Percentiles rank a stretch among this genome's conserved stretches.
Evolutionary conservation across 805 yeast genomes (phyloP).

Genomic region (Wickerhamiella siamensis): DNA sequence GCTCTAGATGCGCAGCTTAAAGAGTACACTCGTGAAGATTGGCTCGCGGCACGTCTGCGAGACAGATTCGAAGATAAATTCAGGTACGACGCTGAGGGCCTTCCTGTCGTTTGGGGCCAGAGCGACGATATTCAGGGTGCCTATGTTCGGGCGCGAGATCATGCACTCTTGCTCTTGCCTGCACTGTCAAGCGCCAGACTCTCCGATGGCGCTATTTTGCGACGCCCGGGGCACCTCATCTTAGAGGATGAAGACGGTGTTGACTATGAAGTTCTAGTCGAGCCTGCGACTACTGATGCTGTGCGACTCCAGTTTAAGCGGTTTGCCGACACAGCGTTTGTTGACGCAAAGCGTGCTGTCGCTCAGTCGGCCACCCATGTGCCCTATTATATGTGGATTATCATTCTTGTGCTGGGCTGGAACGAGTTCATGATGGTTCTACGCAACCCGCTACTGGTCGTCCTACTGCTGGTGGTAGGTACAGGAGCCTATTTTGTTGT

Average conservation of each 20-base stretch:
- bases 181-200: constrained; percentile 39
- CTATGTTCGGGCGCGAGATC: constrained; percentile 44
- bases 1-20: constrained; percentile 43
- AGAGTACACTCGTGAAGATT: constrained; percentile 52
- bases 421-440: constrained; percentile 82
- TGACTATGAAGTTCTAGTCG: constrained; percentile 35
- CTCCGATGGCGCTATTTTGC: constrained; percentile 26
- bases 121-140: constrained; percentile 55
- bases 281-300: constrained; percentile 41
- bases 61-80: constrained; percentile 73
- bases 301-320: constrained; percentile 49
- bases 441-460: constrained; percentile 69
- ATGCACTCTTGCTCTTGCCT: constrained; percentile 46
- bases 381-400: constrained; percentile 66
- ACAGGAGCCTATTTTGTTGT: constrained; percentile 57
- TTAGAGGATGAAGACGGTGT: constrained; percentile 32
- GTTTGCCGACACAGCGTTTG: constrained; percentile 61
- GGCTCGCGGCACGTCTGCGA: constrained; percentile 48
- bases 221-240: constrained; percentile 43
- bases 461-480: constrained; percentile 37
- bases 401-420: constrained; percentile 78
- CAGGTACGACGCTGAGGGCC: constrained; percentile 66
- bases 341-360: constrained; percentile 82
- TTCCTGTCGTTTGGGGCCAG: constrained; percentile 71
- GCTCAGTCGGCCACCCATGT: constrained; percentile 63